Evolutionary conservation across 2,329 filamentous ascomycete species (phyloP), one percentile per base, ranked within the genome.

Genomic region (Bipolaris gigantea): DNA sequence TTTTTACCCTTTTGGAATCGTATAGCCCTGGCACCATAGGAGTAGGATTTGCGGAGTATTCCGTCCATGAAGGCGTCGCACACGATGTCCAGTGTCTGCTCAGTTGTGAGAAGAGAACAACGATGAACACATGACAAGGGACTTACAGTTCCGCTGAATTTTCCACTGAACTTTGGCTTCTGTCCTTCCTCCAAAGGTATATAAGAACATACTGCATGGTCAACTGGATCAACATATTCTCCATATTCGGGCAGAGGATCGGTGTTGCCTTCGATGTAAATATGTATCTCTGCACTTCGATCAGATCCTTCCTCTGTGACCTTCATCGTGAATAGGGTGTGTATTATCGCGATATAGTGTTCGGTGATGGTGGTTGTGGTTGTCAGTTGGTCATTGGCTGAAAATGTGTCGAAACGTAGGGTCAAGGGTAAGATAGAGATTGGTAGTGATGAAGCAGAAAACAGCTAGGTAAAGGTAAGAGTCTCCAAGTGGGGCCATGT

Each of bases 61-160:
- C 75, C 76, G 41, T 79, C 77, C 0, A 75, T 61, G 0, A 73
- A 21, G 11, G 74, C 60, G 49, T 79, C 76, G 30, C 73, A 63
- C 7, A 64, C 61, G 2, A 71, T 60, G 3, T 52, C 33, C 5
- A 70, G 47, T 7, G 71, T 68, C 51, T 70, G 16, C 4, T 5
- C 2, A 25, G 11, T 36, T 27, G 36, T 48, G 57, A 44, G 38
- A 42, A n/a, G 57, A 36, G 18, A 18, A 15, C 3, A 13, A 5
- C 34, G 27, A 30, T 30, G 10, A 13, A 30, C 1, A 11, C 10
- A 5, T 11, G 27, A 30, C 9, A 30, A 2, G 7, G 2, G 13
- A 60, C 61, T 40, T 62, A 70, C 70, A 11, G 63, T 70, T 41
- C 76, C 76, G 1, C 45, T 41, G 50, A 76, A 74, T 1, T 49